Percentiles rank a stretch among this genome's conserved stretches.
Evolutionary conservation across 306 rosid genomes (phyloP).

Genomic region (Myrica gale): DNA sequence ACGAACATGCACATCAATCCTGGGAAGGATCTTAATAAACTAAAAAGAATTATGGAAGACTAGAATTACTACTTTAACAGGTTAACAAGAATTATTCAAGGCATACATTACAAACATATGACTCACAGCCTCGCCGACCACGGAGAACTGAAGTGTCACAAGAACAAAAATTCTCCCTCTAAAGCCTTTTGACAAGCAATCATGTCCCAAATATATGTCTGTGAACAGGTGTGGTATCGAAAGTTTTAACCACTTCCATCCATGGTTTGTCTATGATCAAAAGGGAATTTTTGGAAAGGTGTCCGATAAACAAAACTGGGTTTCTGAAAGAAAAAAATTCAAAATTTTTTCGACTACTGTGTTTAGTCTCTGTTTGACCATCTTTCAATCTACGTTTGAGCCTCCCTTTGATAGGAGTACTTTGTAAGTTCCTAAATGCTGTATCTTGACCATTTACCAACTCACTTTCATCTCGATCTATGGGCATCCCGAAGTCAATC

Average conservation of each 20-base stretch:
- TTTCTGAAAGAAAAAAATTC: constrained; percentile 55
- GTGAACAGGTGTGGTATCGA: constrained; percentile 81
- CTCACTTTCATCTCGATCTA: constrained; percentile 68
- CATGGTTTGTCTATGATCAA: constrained; percentile 88
- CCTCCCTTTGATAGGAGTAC: constrained; percentile 44
- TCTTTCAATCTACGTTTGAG: constrained; percentile 48
- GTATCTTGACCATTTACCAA: constrained; percentile 47
- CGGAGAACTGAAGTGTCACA: constrained; percentile 26
- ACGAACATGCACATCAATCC: constrained; percentile 8
- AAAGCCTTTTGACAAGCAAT: constrained; percentile 19
- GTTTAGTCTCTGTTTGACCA: constrained; percentile 36
- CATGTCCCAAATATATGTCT: constrained; percentile 83
- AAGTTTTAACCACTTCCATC: constrained; percentile 74
- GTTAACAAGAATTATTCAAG: constrained; percentile 39
- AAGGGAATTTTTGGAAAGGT: constrained; percentile 61
- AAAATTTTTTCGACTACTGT: constrained; percentile 53
- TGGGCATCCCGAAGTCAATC: constrained; percentile 79
- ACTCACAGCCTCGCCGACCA: constrained; percentile 43
- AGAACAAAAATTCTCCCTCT: constrained; percentile 35
- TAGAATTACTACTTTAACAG: constrained; percentile 38
- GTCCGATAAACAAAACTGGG: constrained; percentile 70
- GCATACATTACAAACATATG: constrained; percentile 55
- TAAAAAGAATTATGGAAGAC: constrained; percentile 29
- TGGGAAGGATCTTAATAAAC: not conserved
- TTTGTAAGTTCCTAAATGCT: constrained; percentile 40